Evolutionary conservation across 768 basidiomycete genomes (phyloP).

Genomic region (Dictyophora rubrovolvata): DNA sequence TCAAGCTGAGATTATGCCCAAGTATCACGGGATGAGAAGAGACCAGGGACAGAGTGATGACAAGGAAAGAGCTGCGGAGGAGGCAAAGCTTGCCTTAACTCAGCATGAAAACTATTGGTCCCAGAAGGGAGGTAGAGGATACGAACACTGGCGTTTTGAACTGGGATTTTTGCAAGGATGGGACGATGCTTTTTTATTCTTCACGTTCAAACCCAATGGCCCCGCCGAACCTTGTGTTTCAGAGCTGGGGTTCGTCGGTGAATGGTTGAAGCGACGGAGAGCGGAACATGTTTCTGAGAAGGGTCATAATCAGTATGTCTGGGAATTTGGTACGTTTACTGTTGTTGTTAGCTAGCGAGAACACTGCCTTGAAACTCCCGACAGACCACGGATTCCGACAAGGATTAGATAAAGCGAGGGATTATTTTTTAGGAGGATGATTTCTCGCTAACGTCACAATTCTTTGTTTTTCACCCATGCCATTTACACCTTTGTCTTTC

Average conservation of each 20-base stretch:
- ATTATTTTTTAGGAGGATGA: not conserved
- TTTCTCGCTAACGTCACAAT: not conserved
- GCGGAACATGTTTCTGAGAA: conserved; percentile 33
- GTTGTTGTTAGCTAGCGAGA: not conserved
- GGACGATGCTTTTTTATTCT: conserved; percentile 58
- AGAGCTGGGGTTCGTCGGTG: conserved; percentile 55
- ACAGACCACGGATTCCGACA: conserved; percentile 47
- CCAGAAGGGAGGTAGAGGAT: conserved; percentile 33
- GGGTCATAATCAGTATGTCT: conserved; percentile 35
- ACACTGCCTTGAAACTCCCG: not conserved
- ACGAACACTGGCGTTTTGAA: conserved; percentile 59
- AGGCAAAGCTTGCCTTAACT: not conserved
- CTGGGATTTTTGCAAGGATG: conserved; percentile 62
- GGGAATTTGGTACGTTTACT: conserved; percentile 56
- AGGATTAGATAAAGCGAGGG: not conserved
- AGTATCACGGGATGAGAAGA: conserved; percentile 31
- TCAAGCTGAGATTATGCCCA: conserved; percentile 51
- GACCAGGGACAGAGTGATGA: conserved; percentile 11
- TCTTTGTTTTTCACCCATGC: no score
- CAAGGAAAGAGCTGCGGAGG: conserved; percentile 20
- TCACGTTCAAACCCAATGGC: conserved; percentile 20
- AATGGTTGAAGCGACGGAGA: conserved; percentile 42
- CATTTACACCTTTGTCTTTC: no score
- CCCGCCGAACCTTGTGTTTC: conserved; percentile 24
- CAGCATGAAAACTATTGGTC: conserved; percentile 39